Evolutionary conservation across 352 stramenopile genomes (phyloP), one percentile per base, ranked within the genome.

Genomic region (Globisporangium polare): DNA sequence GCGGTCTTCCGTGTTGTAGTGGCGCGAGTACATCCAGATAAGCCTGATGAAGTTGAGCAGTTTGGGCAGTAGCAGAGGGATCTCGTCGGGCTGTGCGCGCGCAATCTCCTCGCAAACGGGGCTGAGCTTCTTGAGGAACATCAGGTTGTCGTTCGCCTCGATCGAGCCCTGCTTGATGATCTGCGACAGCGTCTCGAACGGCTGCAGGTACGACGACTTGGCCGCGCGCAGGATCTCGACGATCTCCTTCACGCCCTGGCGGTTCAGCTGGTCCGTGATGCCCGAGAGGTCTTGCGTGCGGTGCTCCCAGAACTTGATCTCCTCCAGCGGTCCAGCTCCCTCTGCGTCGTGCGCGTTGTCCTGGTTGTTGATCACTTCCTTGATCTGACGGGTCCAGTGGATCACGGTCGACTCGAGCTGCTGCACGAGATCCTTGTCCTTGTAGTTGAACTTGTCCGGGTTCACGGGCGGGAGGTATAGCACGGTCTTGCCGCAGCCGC

Each of bases 321-420:
- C 95, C 65, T 98, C 90, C 0, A 98, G 66, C 2, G 95, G 95
- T 0, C 95, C 94, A 0, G 91, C 83, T 2, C 82, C 94, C 62
- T 98, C 94, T 0, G 87, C 84, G 53, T 97, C 88, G 55, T 96
- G 82, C 0, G 80, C 87, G 42, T 96, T 97, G 71, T 98, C 89
- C 59, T 98, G 92, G 67, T 97, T 98, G 69, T 97, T 98, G 42
- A 98, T 92, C 22, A 99, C 92, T 60, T 98, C 94, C 65, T 98
- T 98, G 67, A 99, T 98, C 67, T 99, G 96, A 3, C 94, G 73
- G 27, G 95, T 98, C 96, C 96, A 99, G 69, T 98, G 92, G 64
- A 99, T 98, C 7, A 98, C 93, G 0, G 92, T 98, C 31, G 87
- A 97, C 67, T 99, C 95, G n/a, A 99, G 72, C 53, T 97, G 92